Percentiles rank a stretch among this genome's conserved stretches.
Conservation (phyloP, 2,329 filamentous ascomycete species). For the Diaporthe batatas region DNA sequence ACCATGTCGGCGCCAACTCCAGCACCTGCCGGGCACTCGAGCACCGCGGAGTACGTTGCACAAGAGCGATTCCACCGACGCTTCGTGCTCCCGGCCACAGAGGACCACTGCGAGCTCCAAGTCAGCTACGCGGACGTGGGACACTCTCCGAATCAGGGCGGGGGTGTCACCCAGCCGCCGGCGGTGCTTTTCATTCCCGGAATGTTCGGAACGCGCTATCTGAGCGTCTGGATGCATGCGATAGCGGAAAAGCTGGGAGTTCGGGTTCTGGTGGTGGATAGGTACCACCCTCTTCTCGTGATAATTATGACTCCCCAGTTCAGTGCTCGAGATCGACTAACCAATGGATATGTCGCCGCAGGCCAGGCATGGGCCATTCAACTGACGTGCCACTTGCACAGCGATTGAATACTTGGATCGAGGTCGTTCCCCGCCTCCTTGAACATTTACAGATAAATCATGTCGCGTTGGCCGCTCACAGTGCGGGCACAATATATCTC, state of each 20-base stretch:
- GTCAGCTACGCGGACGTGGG: conserved; percentile 42
- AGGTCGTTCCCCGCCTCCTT: conserved; percentile 35
- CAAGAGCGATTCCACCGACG: conserved; percentile 40
- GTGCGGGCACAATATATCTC: conserved; percentile 37
- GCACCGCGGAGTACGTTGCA: conserved; percentile 3
- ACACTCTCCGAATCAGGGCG: not conserved
- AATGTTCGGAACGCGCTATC: conserved; percentile 45
- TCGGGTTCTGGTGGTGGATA: conserved; percentile 38
- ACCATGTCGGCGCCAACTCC: not conserved
- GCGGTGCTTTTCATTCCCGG: conserved; percentile 40
- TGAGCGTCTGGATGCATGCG: conserved; percentile 36
- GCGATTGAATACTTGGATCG: conserved; percentile 42
- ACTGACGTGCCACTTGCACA: conserved; percentile 34
- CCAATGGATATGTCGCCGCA: not conserved
- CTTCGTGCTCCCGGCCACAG: conserved; percentile 42
- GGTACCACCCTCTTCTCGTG: conserved; percentile 28
- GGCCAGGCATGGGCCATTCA: conserved; percentile 42
- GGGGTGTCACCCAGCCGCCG: not conserved
- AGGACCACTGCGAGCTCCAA: conserved; percentile 42
- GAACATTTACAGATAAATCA: conserved; percentile 32
- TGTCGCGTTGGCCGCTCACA: conserved; percentile 38
- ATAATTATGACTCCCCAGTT: too few relatives aligned
- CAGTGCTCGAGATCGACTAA: not conserved
- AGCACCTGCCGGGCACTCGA: not conserved
- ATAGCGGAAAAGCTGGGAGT: conserved; percentile 41